Evolutionary conservation across 768 basidiomycete genomes (phyloP), one percentile per base, ranked within the genome.

Genomic region (Boletus tylopilopsis): DNA sequence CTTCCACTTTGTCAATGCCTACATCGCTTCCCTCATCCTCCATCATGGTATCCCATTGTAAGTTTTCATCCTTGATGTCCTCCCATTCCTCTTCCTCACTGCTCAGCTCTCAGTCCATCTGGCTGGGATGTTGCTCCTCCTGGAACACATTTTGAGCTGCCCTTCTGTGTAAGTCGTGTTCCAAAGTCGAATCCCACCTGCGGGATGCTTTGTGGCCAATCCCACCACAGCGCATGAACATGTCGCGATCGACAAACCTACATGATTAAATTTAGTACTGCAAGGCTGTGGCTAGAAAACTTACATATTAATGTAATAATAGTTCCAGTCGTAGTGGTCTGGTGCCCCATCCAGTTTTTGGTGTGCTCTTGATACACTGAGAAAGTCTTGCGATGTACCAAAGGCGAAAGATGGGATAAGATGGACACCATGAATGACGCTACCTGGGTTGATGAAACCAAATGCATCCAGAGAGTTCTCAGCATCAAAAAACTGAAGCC

Each of bases 261-360:
- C 9, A 19, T 22, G 21, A 4, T 27, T 1, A 6, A 5, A 6
- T 3, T 21, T 6, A 22, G 21, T 21, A 16, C 15, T 29, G 27
- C 27, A 29, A n/a, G n/a, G n/a, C n/a, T n/a, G n/a, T n/a, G n/a
- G n/a, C n/a, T n/a, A n/a, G 49, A 67, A 9, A 9, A 61, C 69
- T 47, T 30, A 73, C 72, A 68, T 62, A 25, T 64, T 68, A 2
- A 73, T 58, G 56, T 71, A 70, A 40, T 57, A 67, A 30, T 53
- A 59, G 4, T 45, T 36, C 61, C 64, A 73, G 39, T 73, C 70
- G 2, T 7, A 4, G 2, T 18, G 18, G 9, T 42, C n/a, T 12
- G 9, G 11, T 0, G 29, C 25, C 19, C 41, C 45, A 10, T 54
- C 29, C 0, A 1, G 4, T 15, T 19, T n/a, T 2, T 22, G 36